Conservation (phyloP, 2,329 filamentous ascomycete species). For the Claviceps sp. region DNA sequence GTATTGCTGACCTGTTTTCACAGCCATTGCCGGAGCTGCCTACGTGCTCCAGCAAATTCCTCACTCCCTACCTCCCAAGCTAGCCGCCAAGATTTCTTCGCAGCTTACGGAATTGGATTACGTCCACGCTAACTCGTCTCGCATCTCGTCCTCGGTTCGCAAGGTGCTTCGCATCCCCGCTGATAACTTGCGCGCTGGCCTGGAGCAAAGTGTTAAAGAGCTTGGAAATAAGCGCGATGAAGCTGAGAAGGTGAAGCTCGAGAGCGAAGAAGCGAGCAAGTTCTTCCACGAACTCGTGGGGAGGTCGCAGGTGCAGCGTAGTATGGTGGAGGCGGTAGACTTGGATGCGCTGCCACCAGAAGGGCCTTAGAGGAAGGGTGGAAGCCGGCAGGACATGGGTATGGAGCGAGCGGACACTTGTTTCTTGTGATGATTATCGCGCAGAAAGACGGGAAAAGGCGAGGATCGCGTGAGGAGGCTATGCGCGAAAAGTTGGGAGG, state of each 20-base stretch:
- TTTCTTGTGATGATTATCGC: too few species aligned
- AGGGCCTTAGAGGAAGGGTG: constrained; percentile 11
- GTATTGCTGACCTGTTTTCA: background rate
- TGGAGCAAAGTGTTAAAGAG: constrained; percentile 77
- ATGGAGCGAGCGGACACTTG: too few species aligned
- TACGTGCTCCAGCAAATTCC: constrained; percentile 84
- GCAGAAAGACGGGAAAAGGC: too few species aligned
- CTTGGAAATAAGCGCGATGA: constrained; percentile 67
- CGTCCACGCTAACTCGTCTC: constrained; percentile 72
- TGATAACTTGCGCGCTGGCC: constrained; percentile 68
- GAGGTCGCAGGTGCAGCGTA: constrained; percentile 40
- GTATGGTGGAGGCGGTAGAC: constrained; percentile 37
- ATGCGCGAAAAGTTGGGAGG: too few species aligned
- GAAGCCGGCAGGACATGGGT: background rate
- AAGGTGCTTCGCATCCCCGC: constrained; percentile 81
- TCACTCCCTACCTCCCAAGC: constrained; percentile 70
- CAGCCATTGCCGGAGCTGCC: constrained; percentile 59
- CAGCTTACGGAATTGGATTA: constrained; percentile 80
- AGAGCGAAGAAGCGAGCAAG: constrained; percentile 77
- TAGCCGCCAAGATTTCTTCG: constrained; percentile 70
- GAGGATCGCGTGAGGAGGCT: too few species aligned
- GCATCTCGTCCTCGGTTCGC: constrained; percentile 75
- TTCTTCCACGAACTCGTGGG: constrained; percentile 82
- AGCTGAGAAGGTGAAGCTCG: constrained; percentile 64
- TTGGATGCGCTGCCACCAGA: constrained; percentile 34